Evolutionary conservation across 768 basidiomycete genomes (phyloP).

Genomic region (Mycena alexandri): DNA sequence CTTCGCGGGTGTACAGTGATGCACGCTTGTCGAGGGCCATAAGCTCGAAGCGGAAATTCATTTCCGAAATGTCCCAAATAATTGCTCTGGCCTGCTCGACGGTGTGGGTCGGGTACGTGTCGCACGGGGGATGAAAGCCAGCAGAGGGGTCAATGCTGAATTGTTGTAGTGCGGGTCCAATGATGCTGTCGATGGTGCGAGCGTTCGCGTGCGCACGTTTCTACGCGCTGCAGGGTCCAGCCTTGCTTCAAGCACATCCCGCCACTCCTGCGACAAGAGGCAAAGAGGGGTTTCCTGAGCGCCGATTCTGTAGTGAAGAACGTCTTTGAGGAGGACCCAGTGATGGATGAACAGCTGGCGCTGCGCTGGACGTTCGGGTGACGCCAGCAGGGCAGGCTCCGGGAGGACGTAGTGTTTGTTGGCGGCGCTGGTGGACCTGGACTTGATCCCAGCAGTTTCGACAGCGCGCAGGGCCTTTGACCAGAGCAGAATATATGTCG

Average conservation of each 20-base stretch:
- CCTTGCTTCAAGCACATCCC: not conserved
- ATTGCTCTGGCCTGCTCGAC: not conserved
- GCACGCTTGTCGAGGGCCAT: not conserved
- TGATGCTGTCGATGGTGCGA: not conserved
- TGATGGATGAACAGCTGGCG: not conserved
- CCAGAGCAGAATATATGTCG: not conserved
- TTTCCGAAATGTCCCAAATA: slow-evolving; percentile 11
- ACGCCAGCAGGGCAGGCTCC: slow-evolving; percentile 1
- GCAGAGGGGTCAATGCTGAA: not conserved
- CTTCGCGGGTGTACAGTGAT: not conserved
- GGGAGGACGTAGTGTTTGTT: slow-evolving; percentile 9
- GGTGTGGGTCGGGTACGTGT: not conserved
- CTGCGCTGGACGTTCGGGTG: not conserved
- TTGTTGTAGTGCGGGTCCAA: not conserved
- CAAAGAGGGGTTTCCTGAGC: not conserved
- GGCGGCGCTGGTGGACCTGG: not conserved
- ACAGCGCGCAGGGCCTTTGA: not conserved
- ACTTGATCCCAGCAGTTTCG: not conserved
- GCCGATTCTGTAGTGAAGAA: not conserved
- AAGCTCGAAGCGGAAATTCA: slow-evolving; percentile 11
- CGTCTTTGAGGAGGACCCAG: slow-evolving; percentile 1
- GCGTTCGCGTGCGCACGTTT: no score
- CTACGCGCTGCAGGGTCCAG: no score
- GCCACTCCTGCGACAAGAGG: slow-evolving; percentile 16
- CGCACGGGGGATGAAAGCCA: not conserved